Conservation (phyloP, 257 asterid genomes). For the Solanum medicagineum region DNA sequence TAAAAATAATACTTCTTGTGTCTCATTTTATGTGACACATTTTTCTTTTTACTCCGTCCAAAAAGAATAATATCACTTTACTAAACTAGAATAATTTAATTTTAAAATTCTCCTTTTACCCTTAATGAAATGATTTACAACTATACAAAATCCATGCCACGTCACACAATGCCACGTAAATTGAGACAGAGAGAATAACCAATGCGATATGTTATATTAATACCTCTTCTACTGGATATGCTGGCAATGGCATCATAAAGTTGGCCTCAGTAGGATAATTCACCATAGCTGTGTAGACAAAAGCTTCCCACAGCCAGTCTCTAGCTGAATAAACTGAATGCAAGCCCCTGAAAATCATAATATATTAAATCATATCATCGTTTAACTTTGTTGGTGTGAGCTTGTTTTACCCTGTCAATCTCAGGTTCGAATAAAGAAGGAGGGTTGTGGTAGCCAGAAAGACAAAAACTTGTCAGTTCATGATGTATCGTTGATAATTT, state of each 20-base stretch:
- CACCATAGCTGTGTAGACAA: slow-evolving; percentile 59
- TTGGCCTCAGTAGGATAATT: slow-evolving; percentile 60
- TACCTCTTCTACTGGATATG: slow-evolving; percentile 65
- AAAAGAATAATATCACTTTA: too few species aligned
- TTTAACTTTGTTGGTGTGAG: fast-evolving
- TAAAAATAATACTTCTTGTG: too few species aligned
- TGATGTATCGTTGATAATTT: background rate
- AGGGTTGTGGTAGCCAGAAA: background rate
- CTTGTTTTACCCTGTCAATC: background rate
- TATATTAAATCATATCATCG: background rate
- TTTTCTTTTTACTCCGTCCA: too few species aligned
- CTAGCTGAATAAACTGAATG: slow-evolving; percentile 28
- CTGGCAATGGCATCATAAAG: slow-evolving; percentile 65
- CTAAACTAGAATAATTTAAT: too few species aligned
- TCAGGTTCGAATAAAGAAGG: background rate
- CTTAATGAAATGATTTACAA: too few species aligned
- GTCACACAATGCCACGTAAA: too few species aligned
- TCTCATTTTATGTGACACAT: too few species aligned
- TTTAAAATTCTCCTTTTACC: too few species aligned
- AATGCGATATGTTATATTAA: too few species aligned
- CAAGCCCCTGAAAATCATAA: slow-evolving; percentile 23
- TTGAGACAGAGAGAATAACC: too few species aligned
- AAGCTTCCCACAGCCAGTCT: slow-evolving; percentile 70
- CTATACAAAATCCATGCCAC: too few species aligned
- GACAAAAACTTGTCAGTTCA: background rate